phyloP scores from a whole-genome alignment of 305 asterid genomes.

The Fraxinus nigra region DNA sequence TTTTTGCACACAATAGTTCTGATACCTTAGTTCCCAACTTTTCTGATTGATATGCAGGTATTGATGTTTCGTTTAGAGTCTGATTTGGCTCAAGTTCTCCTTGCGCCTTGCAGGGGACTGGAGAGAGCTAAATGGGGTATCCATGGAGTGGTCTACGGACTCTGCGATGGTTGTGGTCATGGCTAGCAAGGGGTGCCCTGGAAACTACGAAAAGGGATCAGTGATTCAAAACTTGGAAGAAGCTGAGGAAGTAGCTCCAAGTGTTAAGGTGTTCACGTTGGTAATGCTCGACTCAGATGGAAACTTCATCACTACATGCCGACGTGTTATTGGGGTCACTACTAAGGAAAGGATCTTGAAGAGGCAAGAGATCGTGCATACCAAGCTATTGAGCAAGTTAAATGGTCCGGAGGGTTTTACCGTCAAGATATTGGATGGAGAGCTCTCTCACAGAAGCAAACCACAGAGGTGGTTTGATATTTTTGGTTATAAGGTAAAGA shows the following conservation, averaged over 20 bases:
- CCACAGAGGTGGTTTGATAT: background rate
- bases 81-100: conserved; percentile 67
- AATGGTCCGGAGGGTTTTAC: conserved; percentile 73
- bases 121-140: conserved; percentile 40
- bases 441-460: conserved; percentile 51
- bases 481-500: background rate
- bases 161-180: conserved; percentile 95
- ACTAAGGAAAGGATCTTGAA: conserved; percentile 65
- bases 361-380: conserved; percentile 79
- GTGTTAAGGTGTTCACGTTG: conserved; percentile 60
- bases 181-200: conserved; percentile 95
- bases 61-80: conserved; percentile 87
- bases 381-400: conserved; percentile 60
- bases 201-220: conserved; percentile 69
- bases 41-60: conserved; percentile 45
- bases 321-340: conserved; percentile 87
- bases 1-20: background rate
- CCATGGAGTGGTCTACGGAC: conserved; percentile 81
- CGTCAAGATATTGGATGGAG: conserved; percentile 89
- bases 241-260: conserved; percentile 67
- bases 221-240: conserved; percentile 63
- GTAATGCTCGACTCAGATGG: conserved; percentile 66
- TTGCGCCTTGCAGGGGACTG: conserved; percentile 71
- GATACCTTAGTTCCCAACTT: background rate
- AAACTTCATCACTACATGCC: conserved; percentile 74